Conservation (phyloP, 2,329 filamentous ascomycete species). For the Cercospora berteroae region DNA sequence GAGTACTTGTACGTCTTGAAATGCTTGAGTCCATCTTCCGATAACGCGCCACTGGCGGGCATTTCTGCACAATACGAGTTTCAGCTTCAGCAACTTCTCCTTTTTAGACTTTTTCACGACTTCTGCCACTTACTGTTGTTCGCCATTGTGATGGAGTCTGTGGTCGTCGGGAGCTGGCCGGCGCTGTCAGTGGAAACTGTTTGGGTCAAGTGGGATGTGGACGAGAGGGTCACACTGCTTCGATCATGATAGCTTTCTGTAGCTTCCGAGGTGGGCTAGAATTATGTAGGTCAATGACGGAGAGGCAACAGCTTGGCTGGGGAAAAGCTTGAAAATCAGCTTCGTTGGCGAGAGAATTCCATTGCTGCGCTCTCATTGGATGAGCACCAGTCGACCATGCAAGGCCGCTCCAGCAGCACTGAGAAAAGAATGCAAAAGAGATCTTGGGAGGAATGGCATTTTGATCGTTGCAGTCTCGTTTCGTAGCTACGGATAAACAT, state of each 20-base stretch:
- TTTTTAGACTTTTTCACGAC: not conserved
- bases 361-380: conserved; percentile 5
- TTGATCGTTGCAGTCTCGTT: conserved; percentile 16
- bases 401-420: not conserved
- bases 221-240: not conserved
- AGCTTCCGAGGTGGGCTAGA: not conserved
- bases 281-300: conserved; percentile 1
- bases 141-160: conserved; percentile 12
- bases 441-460: not conserved
- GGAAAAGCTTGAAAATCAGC: not conserved
- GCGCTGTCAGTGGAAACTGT: not conserved
- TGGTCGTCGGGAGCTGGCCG: conserved; percentile 8
- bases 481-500: conserved; percentile 23
- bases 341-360: conserved; percentile 2
- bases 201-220: not conserved
- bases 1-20: conserved; percentile 97
- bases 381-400: not conserved
- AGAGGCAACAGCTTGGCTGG: conserved; percentile 4
- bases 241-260: not conserved
- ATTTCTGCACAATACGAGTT: conserved; percentile 9
- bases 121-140: conserved; percentile 17
- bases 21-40: conserved; percentile 85
- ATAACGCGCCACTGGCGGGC: conserved; percentile 49
- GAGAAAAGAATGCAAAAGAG: not conserved
- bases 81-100: not conserved